These are phyloP conservation scores for Kluyveromyces wickerhamii DNA, from an alignment of 805 yeast genomes.

Conservation along the genomic window DNA sequence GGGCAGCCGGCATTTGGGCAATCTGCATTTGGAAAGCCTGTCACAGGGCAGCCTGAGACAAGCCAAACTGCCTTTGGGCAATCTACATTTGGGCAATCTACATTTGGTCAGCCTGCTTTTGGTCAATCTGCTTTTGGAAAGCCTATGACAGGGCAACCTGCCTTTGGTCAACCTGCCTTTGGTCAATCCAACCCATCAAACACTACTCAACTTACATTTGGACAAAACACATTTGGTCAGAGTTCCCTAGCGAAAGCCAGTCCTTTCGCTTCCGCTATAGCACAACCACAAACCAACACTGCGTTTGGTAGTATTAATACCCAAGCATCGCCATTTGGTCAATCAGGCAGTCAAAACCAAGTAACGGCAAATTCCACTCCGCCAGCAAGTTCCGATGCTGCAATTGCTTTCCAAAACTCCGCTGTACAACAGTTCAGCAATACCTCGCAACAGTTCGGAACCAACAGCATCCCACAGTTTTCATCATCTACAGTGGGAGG, in stretches of 20 bases:
- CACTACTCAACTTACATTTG: conserved; percentile 12
- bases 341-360: too few relatives aligned
- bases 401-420: too few relatives aligned
- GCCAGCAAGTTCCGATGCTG: too few relatives aligned
- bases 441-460: too few relatives aligned
- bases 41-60: conserved; percentile 11
- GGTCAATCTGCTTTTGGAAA: conserved; percentile 13
- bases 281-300: background rate
- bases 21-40: conserved; percentile 15
- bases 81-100: conserved; percentile 14
- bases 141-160: conserved; percentile 6
- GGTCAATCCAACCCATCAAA: conserved; percentile 3
- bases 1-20: conserved; percentile 10
- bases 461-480: too few relatives aligned
- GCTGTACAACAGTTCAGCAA: too few relatives aligned
- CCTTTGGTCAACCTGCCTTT: conserved; percentile 13
- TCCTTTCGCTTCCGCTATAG: conserved; percentile 5
- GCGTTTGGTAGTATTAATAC: too few relatives aligned
- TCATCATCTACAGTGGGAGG: too few relatives aligned
- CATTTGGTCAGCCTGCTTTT: conserved; percentile 21
- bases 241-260: conserved; percentile 18
- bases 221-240: conserved; percentile 16
- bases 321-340: too few relatives aligned
- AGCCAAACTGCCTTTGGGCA: background rate
- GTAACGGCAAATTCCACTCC: too few relatives aligned